Conservation (phyloP, 805 yeast genomes). For the Myxozyma sirexii region DNA sequence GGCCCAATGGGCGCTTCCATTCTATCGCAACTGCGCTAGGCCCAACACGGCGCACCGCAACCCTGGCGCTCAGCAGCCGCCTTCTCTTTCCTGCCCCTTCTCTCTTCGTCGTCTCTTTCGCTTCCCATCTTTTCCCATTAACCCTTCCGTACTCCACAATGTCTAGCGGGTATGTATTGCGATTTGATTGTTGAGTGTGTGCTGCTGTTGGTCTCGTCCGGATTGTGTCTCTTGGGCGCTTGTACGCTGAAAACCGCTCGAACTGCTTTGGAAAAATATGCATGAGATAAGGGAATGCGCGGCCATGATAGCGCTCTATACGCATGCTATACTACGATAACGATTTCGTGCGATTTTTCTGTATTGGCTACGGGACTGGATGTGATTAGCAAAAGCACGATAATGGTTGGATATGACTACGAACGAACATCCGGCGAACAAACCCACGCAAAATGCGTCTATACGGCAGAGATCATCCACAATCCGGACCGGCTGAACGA, state of each 20-base stretch:
- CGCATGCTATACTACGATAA: too few species aligned
- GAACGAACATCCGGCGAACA: too few species aligned
- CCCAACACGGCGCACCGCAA: neutral
- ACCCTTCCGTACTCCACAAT: neutral
- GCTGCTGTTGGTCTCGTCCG: neutral
- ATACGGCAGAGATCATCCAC: neutral
- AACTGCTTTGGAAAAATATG: neutral
- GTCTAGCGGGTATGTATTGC: constrained; percentile 13
- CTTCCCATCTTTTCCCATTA: neutral
- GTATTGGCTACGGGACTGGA: neutral
- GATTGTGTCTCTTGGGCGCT: neutral
- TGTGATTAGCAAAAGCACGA: too few species aligned
- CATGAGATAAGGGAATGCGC: neutral
- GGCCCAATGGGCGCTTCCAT: constrained; percentile 12
- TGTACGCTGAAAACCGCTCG: neutral
- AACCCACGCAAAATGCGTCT: too few species aligned
- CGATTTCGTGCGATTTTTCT: too few species aligned
- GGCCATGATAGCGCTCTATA: neutral
- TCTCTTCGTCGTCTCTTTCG: neutral
- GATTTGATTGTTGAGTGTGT: neutral
- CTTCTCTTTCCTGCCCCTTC: constrained; percentile 3
- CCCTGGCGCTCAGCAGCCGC: neutral
- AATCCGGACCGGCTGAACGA: neutral
- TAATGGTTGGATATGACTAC: too few species aligned
- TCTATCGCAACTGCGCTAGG: neutral